These are phyloP conservation scores for Podaxis carcinomalis DNA, from an alignment of 768 basidiomycete species.

Conservation along the genomic window DNA sequence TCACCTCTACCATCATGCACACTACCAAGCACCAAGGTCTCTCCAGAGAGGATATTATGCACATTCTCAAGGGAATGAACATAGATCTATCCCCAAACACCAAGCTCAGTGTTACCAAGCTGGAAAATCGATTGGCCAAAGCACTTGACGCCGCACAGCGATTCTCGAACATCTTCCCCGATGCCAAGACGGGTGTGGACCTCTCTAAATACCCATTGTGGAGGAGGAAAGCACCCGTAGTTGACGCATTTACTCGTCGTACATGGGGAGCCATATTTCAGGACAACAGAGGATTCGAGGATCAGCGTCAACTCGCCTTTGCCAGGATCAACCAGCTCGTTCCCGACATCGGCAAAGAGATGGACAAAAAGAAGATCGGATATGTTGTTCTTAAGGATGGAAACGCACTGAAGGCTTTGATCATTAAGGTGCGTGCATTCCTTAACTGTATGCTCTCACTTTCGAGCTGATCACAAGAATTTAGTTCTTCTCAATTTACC, in stretches of 20 bases:
- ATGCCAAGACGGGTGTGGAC: background rate
- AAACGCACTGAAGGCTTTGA: background rate
- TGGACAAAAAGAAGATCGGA: slow-evolving; percentile 9
- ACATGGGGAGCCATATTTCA: slow-evolving; percentile 11
- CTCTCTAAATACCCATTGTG: slow-evolving; percentile 5
- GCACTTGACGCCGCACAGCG: slow-evolving; percentile 27
- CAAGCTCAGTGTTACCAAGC: slow-evolving; percentile 23
- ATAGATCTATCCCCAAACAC: slow-evolving; percentile 23
- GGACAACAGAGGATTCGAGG: slow-evolving; percentile 8
- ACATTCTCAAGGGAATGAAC: slow-evolving; percentile 24
- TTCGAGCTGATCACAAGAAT: background rate
- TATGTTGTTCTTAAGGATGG: slow-evolving; percentile 6
- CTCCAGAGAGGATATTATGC: slow-evolving; percentile 21
- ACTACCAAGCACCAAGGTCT: slow-evolving; percentile 11
- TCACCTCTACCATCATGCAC: slow-evolving; percentile 21
- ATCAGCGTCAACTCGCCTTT: slow-evolving; percentile 8
- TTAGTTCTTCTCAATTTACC: slow-evolving; percentile 24
- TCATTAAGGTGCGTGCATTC: background rate
- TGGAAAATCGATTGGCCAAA: slow-evolving; percentile 18
- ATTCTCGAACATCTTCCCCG: slow-evolving; percentile 16
- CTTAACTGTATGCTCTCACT: too few species aligned
- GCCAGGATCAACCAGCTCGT: slow-evolving; percentile 10
- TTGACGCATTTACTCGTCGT: slow-evolving; percentile 9
- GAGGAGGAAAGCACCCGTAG: slow-evolving; percentile 7
- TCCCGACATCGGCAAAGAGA: slow-evolving; percentile 9